Percentiles rank a stretch among this genome's conserved stretches.
Conservation (phyloP, 225 moss, liverwort and hornwort species). For the Pseudoscleropodium purum region DNA sequence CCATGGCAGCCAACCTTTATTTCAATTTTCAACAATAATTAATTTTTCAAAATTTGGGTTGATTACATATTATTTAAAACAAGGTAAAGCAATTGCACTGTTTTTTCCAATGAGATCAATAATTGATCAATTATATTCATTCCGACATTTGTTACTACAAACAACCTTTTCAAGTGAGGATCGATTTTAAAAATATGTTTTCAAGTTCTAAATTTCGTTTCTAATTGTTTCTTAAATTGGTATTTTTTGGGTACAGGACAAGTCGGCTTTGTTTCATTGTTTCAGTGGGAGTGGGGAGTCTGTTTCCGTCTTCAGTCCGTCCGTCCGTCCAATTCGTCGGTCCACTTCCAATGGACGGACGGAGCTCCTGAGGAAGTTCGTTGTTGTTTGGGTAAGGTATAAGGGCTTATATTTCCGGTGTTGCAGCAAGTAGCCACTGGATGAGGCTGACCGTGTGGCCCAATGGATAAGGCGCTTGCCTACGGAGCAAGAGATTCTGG, state of each 20-base stretch:
- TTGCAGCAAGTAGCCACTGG: too few relatives aligned
- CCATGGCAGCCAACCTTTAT: not conserved
- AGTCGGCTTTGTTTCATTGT: not conserved
- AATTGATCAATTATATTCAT: not conserved
- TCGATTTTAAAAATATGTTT: too few relatives aligned
- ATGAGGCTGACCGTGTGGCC: conserved; percentile 14
- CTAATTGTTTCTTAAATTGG: not conserved
- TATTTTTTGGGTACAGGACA: not conserved
- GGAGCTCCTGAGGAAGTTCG: too few relatives aligned
- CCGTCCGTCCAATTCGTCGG: too few relatives aligned
- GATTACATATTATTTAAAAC: not conserved
- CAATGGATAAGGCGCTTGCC: conserved; percentile 46
- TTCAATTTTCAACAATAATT: not conserved
- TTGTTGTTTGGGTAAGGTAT: too few relatives aligned
- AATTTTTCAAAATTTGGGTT: not conserved
- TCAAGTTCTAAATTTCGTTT: not conserved
- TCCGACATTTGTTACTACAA: not conserved
- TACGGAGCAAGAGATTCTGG: conserved; percentile 44
- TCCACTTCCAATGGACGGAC: too few relatives aligned
- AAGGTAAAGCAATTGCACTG: not conserved
- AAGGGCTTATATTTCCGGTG: too few relatives aligned
- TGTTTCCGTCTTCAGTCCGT: not conserved
- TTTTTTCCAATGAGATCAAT: not conserved
- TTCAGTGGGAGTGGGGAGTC: too few relatives aligned
- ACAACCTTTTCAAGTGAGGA: not conserved